Evolutionary conservation across 2,329 filamentous ascomycete species (phyloP).

Genomic region (Colletotrichum theobromicola): DNA sequence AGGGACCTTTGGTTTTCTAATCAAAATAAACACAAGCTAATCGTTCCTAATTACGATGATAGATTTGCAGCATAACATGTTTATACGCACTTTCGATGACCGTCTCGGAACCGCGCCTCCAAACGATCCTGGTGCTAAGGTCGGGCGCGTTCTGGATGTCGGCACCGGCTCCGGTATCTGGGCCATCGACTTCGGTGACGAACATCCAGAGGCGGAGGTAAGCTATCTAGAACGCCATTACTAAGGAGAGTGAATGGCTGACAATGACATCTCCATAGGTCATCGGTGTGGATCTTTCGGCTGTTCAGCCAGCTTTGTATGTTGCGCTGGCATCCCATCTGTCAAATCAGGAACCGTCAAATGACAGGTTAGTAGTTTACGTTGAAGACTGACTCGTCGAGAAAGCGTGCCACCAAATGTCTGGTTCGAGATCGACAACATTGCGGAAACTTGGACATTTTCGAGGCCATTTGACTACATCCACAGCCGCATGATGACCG

Average conservation of each 20-base stretch:
- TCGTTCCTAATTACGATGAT: neutral
- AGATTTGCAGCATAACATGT: slow-evolving; percentile 31
- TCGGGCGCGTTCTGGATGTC: slow-evolving; percentile 23
- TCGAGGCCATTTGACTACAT: slow-evolving; percentile 61
- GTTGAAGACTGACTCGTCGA: neutral
- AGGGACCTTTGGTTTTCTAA: neutral
- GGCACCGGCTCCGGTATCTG: slow-evolving; percentile 29
- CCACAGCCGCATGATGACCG: slow-evolving; percentile 55
- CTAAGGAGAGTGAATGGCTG: too few relatives aligned
- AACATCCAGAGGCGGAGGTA: neutral
- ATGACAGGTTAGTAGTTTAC: neutral
- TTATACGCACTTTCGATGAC: slow-evolving; percentile 25
- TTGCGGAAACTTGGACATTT: slow-evolving; percentile 27
- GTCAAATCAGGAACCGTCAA: too few relatives aligned
- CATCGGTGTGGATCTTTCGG: slow-evolving; percentile 33
- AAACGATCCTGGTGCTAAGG: neutral
- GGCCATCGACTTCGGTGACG: slow-evolving; percentile 27
- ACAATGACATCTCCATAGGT: neutral
- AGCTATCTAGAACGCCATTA: neutral
- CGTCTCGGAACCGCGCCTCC: slow-evolving; percentile 23
- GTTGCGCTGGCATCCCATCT: neutral
- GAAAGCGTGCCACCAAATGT: slow-evolving; percentile 38
- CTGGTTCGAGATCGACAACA: slow-evolving; percentile 42
- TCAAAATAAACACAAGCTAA: neutral
- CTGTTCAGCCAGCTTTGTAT: slow-evolving; percentile 32